Evolutionary conservation across 805 yeast species (phyloP).

Genomic region (Lachancea nothofagi): DNA sequence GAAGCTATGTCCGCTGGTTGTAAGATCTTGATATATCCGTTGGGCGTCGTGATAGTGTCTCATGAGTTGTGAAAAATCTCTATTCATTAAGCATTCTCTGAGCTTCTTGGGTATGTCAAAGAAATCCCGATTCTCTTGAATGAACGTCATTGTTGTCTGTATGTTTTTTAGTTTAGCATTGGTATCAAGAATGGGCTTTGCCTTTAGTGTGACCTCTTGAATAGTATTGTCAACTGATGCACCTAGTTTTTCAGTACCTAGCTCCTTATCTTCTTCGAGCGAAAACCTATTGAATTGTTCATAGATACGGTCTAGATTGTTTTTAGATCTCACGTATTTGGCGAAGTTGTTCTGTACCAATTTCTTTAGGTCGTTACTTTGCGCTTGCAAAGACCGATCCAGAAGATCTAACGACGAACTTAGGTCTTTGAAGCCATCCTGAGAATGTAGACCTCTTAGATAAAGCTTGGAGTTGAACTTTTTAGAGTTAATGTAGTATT

Average conservation of each 20-base stretch:
- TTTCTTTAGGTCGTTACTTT: conserved; percentile 44
- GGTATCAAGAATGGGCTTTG: conserved; percentile 55
- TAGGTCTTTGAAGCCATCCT: conserved; percentile 49
- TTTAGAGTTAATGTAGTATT: conserved; percentile 51
- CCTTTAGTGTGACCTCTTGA: conserved; percentile 45
- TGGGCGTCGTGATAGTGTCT: conserved; percentile 52
- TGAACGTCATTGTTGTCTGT: conserved; percentile 43
- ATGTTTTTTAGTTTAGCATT: conserved; percentile 45
- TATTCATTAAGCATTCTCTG: conserved; percentile 37
- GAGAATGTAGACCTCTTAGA: conserved; percentile 49
- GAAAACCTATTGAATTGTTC: conserved; percentile 39
- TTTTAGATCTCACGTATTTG: conserved; percentile 59
- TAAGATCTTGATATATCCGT: conserved; percentile 21
- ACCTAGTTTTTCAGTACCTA: conserved; percentile 33
- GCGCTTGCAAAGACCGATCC: conserved; percentile 44
- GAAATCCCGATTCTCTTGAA: conserved; percentile 47
- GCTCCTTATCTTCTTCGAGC: conserved; percentile 30
- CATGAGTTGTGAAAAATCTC: conserved; percentile 54
- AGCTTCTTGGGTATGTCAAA: conserved; percentile 54
- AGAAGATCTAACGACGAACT: conserved; percentile 43
- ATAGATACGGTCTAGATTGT: conserved; percentile 56
- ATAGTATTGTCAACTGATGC: conserved; percentile 45
- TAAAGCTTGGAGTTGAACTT: conserved; percentile 54
- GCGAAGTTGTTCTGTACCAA: conserved; percentile 57
- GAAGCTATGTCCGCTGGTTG: conserved; percentile 9